phyloP scores from a whole-genome alignment of 768 basidiomycete species.

The Ramaria sp. region DNA sequence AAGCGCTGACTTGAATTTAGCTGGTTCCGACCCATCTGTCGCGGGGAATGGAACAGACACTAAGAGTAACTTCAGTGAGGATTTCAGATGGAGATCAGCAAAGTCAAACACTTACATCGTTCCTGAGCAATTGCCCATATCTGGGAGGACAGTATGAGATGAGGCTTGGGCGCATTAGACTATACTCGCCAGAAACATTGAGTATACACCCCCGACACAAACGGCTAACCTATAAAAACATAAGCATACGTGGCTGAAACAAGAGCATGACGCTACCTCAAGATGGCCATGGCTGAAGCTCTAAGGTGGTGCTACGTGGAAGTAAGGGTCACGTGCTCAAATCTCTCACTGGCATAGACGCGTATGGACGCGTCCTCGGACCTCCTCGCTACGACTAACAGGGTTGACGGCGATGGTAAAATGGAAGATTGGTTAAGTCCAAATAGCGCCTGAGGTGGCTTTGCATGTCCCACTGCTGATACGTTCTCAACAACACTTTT shows the following conservation, averaged over 20 bases:
- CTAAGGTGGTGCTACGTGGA: background rate
- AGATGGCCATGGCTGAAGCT: background rate
- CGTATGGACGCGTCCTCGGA: too few species aligned
- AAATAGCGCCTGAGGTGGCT: conserved; percentile 46
- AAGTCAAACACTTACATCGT: conserved; percentile 48
- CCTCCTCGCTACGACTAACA: background rate
- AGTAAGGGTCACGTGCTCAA: too few species aligned
- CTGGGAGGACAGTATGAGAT: conserved; percentile 26
- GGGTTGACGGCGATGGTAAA: background rate
- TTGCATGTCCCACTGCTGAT: background rate
- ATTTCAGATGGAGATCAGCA: background rate
- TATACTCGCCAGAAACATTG: conserved; percentile 73
- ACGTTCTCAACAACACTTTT: background rate
- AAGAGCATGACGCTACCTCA: background rate
- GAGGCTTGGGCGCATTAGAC: background rate
- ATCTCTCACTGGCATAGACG: too few species aligned
- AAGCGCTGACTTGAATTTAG: conserved; percentile 77
- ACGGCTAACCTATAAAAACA: conserved; percentile 42
- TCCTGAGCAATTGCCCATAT: conserved; percentile 94
- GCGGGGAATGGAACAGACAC: conserved; percentile 80
- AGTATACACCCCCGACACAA: conserved; percentile 84
- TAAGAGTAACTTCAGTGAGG: conserved; percentile 18
- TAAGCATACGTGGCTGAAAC: background rate
- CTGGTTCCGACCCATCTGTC: conserved; percentile 44
- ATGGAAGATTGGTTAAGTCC: conserved; percentile 46